Conservation (phyloP, 78 protist genomes). For the Dictyostelium intermedium region DNA sequence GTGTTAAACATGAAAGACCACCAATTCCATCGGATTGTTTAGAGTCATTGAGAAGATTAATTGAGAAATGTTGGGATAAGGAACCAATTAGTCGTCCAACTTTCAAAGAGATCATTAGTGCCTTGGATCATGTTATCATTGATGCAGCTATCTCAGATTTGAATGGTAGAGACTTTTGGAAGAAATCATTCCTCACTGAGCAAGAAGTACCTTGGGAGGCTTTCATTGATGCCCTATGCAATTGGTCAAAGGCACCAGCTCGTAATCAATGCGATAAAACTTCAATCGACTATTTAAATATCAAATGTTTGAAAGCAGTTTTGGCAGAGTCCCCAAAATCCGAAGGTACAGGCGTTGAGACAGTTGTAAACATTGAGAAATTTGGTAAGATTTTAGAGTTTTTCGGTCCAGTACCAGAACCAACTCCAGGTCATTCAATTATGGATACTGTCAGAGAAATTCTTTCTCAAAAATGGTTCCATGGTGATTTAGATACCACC, state of each 20-base stretch:
- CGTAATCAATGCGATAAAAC: constrained; percentile 70
- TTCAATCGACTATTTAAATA: constrained; percentile 63
- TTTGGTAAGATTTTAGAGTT: constrained; percentile 81
- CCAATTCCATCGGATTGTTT: constrained; percentile 72
- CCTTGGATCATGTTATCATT: constrained; percentile 76
- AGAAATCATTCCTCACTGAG: constrained; percentile 58
- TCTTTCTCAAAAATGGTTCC: constrained; percentile 80
- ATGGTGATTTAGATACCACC: constrained; percentile 75
- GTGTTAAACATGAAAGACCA: constrained; percentile 82
- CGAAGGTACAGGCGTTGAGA: constrained; percentile 75
- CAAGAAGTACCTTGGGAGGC: constrained; percentile 78
- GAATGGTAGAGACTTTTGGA: constrained; percentile 82
- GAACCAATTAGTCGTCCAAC: constrained; percentile 75
- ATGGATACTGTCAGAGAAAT: constrained; percentile 76
- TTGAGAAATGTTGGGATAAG: constrained; percentile 81
- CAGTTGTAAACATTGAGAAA: constrained; percentile 77
- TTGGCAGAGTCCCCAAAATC: constrained; percentile 61
- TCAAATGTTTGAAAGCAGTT: constrained; percentile 75
- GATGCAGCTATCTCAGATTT: constrained; percentile 80
- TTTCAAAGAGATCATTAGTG: constrained; percentile 73
- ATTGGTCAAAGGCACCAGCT: constrained; percentile 46
- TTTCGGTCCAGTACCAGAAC: constrained; percentile 71
- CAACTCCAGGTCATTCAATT: constrained; percentile 56
- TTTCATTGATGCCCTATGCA: constrained; percentile 66
- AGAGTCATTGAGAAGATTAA: constrained; percentile 45